These are phyloP conservation scores for Podila verticillata DNA, from an alignment of 192 early-diverging fungal genomes.

Conservation along the genomic window DNA sequence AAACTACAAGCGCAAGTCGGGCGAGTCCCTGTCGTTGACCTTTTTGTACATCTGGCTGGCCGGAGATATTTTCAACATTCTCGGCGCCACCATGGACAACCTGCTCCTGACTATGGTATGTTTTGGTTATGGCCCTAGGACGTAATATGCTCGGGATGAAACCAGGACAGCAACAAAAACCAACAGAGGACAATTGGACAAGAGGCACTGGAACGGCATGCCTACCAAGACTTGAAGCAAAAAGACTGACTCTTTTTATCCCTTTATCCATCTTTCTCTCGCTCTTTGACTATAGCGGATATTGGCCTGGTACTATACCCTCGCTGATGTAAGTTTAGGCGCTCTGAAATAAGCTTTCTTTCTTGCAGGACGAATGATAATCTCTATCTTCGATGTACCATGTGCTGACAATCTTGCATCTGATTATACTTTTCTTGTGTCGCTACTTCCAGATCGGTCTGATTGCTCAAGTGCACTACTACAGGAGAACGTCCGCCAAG, in stretches of 20 bases:
- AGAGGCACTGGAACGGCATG: too few relatives aligned
- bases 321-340: conserved; percentile 32
- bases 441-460: conserved; percentile 9
- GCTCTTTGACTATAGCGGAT: conserved; percentile 13
- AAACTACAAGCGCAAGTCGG: conserved; percentile 80
- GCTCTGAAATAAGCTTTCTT: background rate
- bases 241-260: background rate
- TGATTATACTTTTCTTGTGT: background rate
- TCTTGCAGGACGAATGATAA: background rate
- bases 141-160: background rate
- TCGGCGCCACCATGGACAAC: conserved; percentile 74
- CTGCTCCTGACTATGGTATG: conserved; percentile 76
- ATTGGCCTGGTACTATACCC: conserved; percentile 44
- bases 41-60: conserved; percentile 81
- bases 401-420: background rate
- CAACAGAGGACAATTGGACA: too few relatives aligned
- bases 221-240: background rate
- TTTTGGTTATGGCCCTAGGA: background rate
- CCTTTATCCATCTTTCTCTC: background rate
- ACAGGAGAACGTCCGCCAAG: conserved; percentile 11
- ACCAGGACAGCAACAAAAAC: background rate
- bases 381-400: background rate
- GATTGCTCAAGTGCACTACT: conserved; percentile 36
- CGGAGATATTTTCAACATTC: conserved; percentile 78
- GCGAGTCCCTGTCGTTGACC: conserved; percentile 75